phyloP scores from a whole-genome alignment of 768 basidiomycete species.

The Boletus eberwhitei region DNA sequence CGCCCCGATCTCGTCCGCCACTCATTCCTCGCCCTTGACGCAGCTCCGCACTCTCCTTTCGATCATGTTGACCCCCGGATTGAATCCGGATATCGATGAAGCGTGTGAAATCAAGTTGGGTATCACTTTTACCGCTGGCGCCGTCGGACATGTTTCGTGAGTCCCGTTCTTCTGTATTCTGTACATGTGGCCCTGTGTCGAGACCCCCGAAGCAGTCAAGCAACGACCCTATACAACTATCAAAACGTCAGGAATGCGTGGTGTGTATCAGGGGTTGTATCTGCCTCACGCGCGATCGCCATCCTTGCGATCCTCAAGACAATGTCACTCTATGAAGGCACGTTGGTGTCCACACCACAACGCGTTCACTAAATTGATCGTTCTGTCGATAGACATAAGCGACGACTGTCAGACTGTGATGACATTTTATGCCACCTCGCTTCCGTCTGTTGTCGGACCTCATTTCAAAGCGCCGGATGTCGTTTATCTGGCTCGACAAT shows the following conservation, averaged over 20 bases:
- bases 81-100: constrained; percentile 68
- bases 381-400: constrained; percentile 50
- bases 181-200: background rate
- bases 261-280: constrained; percentile 68
- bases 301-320: constrained; percentile 67
- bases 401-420: constrained; percentile 71
- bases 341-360: background rate
- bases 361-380: background rate
- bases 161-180: constrained; percentile 1
- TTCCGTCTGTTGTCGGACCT: constrained; percentile 58
- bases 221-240: constrained; percentile 41
- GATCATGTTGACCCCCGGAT: constrained; percentile 60
- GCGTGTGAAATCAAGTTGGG: constrained; percentile 61
- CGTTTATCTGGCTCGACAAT: constrained; percentile 65
- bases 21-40: constrained; percentile 43
- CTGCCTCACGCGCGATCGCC: constrained; percentile 66
- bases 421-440: constrained; percentile 74
- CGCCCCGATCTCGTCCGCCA: constrained; percentile 36
- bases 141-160: constrained; percentile 52
- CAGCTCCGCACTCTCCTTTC: constrained; percentile 62
- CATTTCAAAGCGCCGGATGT: constrained; percentile 68
- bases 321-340: constrained; percentile 74
- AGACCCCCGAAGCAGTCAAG: constrained; percentile 18
- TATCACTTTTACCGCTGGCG: constrained; percentile 35
- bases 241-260: constrained; percentile 48